phyloP scores from a whole-genome alignment of 768 basidiomycete genomes.

The Termitomyces heimii region DNA sequence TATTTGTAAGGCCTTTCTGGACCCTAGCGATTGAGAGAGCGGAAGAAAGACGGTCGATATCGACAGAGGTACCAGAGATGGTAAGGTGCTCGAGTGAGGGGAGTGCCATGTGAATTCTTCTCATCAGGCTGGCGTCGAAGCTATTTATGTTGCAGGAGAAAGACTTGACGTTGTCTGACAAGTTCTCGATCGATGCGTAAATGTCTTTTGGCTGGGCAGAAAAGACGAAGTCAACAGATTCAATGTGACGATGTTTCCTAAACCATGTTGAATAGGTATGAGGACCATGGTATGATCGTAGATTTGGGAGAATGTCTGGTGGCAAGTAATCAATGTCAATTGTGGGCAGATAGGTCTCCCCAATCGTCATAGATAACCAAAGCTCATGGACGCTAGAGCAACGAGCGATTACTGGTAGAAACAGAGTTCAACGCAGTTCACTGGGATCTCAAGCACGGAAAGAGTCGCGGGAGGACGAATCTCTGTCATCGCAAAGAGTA shows the following conservation, averaged over 20 bases:
- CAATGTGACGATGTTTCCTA: slow-evolving; percentile 6
- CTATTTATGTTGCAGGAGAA: slow-evolving; percentile 11
- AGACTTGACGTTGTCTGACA: slow-evolving; percentile 8
- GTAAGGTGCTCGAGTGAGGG: slow-evolving; percentile 13
- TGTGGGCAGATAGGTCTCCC: slow-evolving; percentile 8
- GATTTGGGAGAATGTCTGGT: slow-evolving; percentile 12
- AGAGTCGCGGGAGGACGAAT: slow-evolving; percentile 4
- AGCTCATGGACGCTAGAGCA: slow-evolving; percentile 9
- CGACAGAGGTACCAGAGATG: slow-evolving; percentile 13
- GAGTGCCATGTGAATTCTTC: slow-evolving; percentile 11
- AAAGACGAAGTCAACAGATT: slow-evolving; percentile 9
- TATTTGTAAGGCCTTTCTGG: slow-evolving; percentile 7
- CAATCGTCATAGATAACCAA: slow-evolving; percentile 8
- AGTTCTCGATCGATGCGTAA: not conserved
- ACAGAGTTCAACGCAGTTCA: slow-evolving; percentile 8
- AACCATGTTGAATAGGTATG: slow-evolving; percentile 12
- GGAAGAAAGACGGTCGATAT: slow-evolving; percentile 11
- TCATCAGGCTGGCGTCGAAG: slow-evolving; percentile 7
- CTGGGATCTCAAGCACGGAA: slow-evolving; percentile 13
- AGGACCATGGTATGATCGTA: slow-evolving; percentile 13
- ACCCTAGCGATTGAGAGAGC: slow-evolving; percentile 3
- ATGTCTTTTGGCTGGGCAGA: slow-evolving; percentile 10
- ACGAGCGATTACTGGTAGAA: slow-evolving; percentile 5
- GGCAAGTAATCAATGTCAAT: slow-evolving; percentile 13
- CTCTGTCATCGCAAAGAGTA: slow-evolving; percentile 8